Percentiles rank a stretch among this genome's conserved stretches.
phyloP scores from a whole-genome alignment of 2,329 filamentous ascomycete genomes.

The Cercospora nicotianae region DNA sequence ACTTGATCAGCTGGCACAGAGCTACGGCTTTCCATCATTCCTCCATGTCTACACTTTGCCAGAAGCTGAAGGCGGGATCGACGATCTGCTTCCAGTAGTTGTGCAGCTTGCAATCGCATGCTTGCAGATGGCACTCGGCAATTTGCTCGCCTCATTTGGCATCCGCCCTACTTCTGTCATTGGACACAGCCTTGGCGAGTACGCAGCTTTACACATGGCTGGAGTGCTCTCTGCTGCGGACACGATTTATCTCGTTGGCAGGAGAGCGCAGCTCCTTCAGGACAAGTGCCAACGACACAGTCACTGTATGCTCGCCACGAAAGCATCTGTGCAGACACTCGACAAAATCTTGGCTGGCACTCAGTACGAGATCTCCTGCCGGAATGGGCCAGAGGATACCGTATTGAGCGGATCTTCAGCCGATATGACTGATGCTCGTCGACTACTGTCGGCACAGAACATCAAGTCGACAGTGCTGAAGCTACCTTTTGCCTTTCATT shows the following conservation, averaged over 20 bases:
- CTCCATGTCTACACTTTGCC: background rate
- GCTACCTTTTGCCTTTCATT: conserved; percentile 38
- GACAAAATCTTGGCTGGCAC: background rate
- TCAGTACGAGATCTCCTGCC: conserved; percentile 27
- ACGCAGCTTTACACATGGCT: conserved; percentile 16
- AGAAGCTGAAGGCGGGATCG: background rate
- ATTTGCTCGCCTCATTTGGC: background rate
- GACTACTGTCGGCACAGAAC: conserved; percentile 12
- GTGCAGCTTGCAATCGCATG: conserved; percentile 5
- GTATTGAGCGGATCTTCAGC: conserved; percentile 29
- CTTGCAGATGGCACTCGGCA: conserved; percentile 18
- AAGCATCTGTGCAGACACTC: background rate
- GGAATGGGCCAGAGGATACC: conserved; percentile 30
- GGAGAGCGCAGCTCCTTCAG: conserved; percentile 36
- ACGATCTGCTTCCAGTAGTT: background rate
- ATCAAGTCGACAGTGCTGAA: conserved; percentile 22
- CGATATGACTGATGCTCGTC: conserved; percentile 19
- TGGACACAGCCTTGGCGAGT: conserved; percentile 23
- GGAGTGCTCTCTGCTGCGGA: conserved; percentile 22
- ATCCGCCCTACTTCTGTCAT: conserved; percentile 26
- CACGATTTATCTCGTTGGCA: conserved; percentile 40
- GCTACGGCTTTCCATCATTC: background rate
- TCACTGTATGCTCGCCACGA: conserved; percentile 33
- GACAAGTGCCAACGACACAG: conserved; percentile 27
- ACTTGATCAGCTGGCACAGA: background rate